Base-by-base conservation (phyloP, 2,329 filamentous ascomycete genomes). In the Botrytis deweyae region DNA sequence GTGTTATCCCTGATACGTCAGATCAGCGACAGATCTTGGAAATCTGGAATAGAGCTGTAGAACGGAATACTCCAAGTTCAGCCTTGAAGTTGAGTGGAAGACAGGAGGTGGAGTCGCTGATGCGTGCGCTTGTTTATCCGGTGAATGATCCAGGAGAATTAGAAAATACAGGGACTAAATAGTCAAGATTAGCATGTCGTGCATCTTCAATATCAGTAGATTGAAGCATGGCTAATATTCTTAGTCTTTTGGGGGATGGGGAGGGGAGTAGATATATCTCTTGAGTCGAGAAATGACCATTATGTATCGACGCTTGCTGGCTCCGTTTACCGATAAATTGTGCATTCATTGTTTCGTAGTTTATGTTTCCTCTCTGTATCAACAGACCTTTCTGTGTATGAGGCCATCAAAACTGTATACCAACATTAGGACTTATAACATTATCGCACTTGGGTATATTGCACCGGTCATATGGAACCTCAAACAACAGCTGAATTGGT, bases 21-120 rank as follows among this genome's bases (percentile, higher is more conserved):
- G 25, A 36, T n/a, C 18, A 44, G 12, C 10, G 38, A 36, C 29
- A 25, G n/a, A 62, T 58, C 1, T 36, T 70, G 22, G 25, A 38
- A 6, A 36, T 42, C 3, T 73, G 44, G 58, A 55, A 61, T 6
- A 70, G 10, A 16, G 55, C 63, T 49, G 38, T 40, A 36, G 49
- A 7, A 49, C 52, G 40, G 12, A 33, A 3, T 38, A 6, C 4
- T 46, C 3, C 40, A 14, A n/a, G 12, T 40, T 6, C 4, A 36
- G 22, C 42, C 22, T 7, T 61, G 8, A 62, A 36, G 10, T 16
- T 69, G 64, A 38, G 42, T 46, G 25, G 5, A 16, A 62, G 18
- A 33, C 29, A 44, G 29, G 63, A 73, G 20, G 42, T 73, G 6
- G 71, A 73, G 44, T 69, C 64, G 25, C 36, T 73, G 25, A 36